phyloP scores from a whole-genome alignment of 305 asterid species.

The Rubia tinctorum region DNA sequence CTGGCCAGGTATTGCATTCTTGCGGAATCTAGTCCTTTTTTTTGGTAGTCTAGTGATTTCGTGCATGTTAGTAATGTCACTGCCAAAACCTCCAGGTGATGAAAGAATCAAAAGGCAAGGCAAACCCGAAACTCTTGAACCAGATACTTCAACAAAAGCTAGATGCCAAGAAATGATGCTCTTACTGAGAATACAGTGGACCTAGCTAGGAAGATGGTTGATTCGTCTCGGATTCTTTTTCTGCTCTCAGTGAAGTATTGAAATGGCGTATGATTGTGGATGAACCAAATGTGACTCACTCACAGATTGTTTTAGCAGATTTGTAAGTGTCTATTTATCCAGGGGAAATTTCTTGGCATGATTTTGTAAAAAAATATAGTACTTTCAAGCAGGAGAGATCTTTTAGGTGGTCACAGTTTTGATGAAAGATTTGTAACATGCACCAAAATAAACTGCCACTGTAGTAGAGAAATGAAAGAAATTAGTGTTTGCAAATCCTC shows the following conservation, averaged over 20 bases:
- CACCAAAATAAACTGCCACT: background rate
- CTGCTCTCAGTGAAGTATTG: background rate
- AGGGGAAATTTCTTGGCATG: background rate
- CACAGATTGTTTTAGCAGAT: background rate
- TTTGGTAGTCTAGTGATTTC: background rate
- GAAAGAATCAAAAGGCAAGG: conserved; percentile 96
- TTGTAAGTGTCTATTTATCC: background rate
- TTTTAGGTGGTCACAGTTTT: background rate
- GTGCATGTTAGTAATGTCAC: conserved; percentile 3
- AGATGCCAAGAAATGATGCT: conserved; percentile 49
- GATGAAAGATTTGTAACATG: background rate
- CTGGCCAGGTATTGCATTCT: conserved; percentile 75
- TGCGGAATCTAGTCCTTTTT: conserved; percentile 10
- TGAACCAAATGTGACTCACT: background rate
- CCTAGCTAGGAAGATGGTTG: background rate
- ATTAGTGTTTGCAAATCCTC: background rate
- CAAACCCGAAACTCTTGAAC: conserved; percentile 88
- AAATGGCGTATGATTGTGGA: too few species aligned
- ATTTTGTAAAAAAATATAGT: background rate
- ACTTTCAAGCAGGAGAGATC: background rate
- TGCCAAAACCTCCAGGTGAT: conserved; percentile 45
- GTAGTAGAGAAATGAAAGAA: background rate
- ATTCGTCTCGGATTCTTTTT: background rate
- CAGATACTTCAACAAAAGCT: conserved; percentile 73
- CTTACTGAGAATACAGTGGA: background rate